Conservation (phyloP, 176 grass and related monocot genomes). For the Dendrocalamus sinicus region DNA sequence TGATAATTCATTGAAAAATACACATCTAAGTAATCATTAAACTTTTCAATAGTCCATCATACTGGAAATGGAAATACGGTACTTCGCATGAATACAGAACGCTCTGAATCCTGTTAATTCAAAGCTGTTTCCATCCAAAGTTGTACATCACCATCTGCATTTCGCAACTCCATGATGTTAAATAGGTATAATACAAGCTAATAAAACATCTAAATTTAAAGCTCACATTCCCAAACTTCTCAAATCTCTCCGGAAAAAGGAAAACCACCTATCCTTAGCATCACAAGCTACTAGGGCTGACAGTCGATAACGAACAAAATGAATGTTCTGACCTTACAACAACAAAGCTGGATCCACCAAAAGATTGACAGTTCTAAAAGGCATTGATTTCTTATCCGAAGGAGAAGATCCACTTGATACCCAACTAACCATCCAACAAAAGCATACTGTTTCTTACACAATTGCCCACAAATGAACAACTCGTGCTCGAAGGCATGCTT, state of each 20-base stretch:
- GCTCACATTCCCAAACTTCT: conserved; percentile 6
- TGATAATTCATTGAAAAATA: neutral
- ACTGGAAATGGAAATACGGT: neutral
- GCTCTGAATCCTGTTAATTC: neutral
- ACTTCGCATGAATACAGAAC: neutral
- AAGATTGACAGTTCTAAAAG: conserved; percentile 6
- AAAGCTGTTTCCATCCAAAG: conserved; percentile 21
- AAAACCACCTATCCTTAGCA: conserved; percentile 33
- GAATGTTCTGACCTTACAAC: conserved; percentile 52
- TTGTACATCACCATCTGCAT: neutral
- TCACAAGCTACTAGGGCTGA: conserved; percentile 42
- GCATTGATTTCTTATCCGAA: neutral
- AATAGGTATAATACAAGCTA: conserved; percentile 34
- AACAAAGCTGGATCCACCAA: conserved; percentile 8
- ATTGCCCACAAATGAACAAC: neutral
- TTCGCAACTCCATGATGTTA: conserved; percentile 20
- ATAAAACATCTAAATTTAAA: conserved; percentile 39
- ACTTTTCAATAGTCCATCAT: neutral
- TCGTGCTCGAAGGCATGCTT: neutral
- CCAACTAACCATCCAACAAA: conserved; percentile 29
- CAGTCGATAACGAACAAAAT: conserved; percentile 48
- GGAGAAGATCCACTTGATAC: conserved; percentile 1
- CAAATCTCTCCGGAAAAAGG: conserved; percentile 26
- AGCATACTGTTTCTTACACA: conserved; percentile 38
- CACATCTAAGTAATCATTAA: neutral